Evolutionary conservation across 139 green algal genomes (phyloP), one percentile per base, ranked within the genome.

Genomic region (Coelastrella sp.): DNA sequence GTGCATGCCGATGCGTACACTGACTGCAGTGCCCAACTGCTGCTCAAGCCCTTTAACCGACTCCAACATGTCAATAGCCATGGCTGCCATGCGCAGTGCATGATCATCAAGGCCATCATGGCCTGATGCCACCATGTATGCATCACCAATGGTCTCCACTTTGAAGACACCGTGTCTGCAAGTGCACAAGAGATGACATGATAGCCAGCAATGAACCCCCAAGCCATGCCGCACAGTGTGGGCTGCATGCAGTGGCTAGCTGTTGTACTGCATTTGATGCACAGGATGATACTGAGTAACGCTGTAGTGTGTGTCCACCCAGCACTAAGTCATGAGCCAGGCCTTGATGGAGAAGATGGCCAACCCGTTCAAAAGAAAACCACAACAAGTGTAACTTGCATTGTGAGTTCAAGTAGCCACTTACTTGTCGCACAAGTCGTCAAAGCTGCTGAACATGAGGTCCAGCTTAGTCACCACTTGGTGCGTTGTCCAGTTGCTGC

Each of bases 31-130:
- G 11, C 81, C 81, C n/a, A 78, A 17, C 82, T 87, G 82, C 17
- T 84, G 56, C 79, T 84, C 14, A 57, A 84, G 35, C 56, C 60
- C 19, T 22, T 68, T 58, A 7, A 58, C 79, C 59, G 82, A 59
- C 19, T 35, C 82, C 82, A 87, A 22, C 82, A 87, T 87, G 82
- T 87, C 82, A 4, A 87, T 60, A 17, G 82, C 82, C 82, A 87
- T 87, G 15, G 63, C 60, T 15, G 65, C 65, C 82, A 87, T 87
- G 15, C 63, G 59, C 60, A 87, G 82, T 25, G 82, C 56, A 35
- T 87, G 82, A 25, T 87, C 82, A 4, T 15, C 24, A 9, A 6
- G 12, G 60, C 65, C 82, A 19, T 87, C 82, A 63, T 87, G 82
- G 9, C 82, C 82, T 7, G 63, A 25, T 24, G 73, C 82, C 7